Evolutionary conservation across 495 filamentous ascomycete genomes (phyloP).

Genomic region (Glutinoglossum americanum): DNA sequence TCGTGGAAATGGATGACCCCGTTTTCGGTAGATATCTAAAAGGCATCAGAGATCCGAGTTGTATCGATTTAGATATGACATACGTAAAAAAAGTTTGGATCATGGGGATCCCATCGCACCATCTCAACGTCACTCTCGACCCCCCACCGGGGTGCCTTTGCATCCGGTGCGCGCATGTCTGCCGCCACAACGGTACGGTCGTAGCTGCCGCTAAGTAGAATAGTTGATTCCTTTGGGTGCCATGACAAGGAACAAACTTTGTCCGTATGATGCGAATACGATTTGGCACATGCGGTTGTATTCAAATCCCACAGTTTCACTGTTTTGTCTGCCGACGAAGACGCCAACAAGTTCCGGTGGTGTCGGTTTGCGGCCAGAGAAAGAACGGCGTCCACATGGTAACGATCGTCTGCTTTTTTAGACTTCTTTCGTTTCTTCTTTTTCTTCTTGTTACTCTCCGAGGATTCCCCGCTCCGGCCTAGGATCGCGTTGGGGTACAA

Average conservation of each 20-base stretch:
- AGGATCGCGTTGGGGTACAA: constrained; percentile 97
- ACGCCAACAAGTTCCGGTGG: constrained; percentile 88
- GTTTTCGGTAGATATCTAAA: constrained; percentile 55
- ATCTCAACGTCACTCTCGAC: constrained; percentile 90
- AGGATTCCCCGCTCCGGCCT: constrained; percentile 38
- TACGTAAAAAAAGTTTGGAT: constrained; percentile 76
- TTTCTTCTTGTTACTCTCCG: constrained; percentile 33
- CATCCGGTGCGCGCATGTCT: constrained; percentile 80
- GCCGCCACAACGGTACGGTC: constrained; percentile 78
- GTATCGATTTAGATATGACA: neutral
- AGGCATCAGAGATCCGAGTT: neutral
- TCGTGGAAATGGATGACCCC: constrained; percentile 82
- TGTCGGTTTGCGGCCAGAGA: constrained; percentile 77
- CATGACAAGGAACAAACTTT: constrained; percentile 92
- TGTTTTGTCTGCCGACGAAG: constrained; percentile 85
- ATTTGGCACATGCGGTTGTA: constrained; percentile 79
- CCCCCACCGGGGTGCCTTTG: constrained; percentile 57
- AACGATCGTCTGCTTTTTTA: constrained; percentile 70
- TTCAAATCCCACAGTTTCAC: constrained; percentile 95
- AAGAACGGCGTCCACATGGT: constrained; percentile 85
- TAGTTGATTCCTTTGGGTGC: constrained; percentile 70
- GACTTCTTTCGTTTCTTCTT: constrained; percentile 71
- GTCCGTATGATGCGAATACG: constrained; percentile 75
- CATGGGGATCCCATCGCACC: constrained; percentile 81
- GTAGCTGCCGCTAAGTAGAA: constrained; percentile 80